Evolutionary conservation across 2,329 filamentous ascomycete genomes (phyloP).

Genomic region (Clarireedia hainanense): DNA sequence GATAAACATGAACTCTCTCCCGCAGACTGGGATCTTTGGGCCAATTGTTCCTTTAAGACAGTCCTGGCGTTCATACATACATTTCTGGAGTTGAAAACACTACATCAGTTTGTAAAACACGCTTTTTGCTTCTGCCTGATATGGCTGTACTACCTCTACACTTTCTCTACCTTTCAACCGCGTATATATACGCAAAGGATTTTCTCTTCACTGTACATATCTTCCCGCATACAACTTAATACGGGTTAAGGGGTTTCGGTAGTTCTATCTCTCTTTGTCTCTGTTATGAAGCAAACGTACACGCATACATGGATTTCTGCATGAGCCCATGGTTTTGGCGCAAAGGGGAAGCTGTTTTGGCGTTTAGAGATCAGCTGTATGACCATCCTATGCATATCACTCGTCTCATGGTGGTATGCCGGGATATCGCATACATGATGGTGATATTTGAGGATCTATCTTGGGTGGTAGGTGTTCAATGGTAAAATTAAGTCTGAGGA

Average conservation of each 20-base stretch:
- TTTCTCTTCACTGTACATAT: background rate
- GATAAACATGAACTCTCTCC: background rate
- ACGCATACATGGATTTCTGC: no score
- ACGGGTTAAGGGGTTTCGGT: background rate
- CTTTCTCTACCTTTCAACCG: background rate
- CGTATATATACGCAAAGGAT: background rate
- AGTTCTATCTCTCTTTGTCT: background rate
- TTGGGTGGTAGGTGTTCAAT: no score
- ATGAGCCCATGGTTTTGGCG: no score
- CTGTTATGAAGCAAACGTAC: no score
- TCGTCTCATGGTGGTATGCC: no score
- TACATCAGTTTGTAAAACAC: background rate
- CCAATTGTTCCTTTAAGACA: background rate
- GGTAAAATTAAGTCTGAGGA: no score
- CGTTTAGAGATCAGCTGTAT: no score
- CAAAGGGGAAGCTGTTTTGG: no score
- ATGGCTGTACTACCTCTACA: background rate
- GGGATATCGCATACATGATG: no score
- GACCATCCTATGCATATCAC: no score
- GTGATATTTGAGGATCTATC: no score
- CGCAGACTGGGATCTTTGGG: no score
- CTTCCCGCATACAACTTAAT: background rate
- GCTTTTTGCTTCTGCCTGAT: background rate
- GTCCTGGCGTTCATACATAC: background rate
- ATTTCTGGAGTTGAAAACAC: background rate